Conservation (phyloP, 2,329 filamentous ascomycete genomes). For the Hypoxylon sp. region DNA sequence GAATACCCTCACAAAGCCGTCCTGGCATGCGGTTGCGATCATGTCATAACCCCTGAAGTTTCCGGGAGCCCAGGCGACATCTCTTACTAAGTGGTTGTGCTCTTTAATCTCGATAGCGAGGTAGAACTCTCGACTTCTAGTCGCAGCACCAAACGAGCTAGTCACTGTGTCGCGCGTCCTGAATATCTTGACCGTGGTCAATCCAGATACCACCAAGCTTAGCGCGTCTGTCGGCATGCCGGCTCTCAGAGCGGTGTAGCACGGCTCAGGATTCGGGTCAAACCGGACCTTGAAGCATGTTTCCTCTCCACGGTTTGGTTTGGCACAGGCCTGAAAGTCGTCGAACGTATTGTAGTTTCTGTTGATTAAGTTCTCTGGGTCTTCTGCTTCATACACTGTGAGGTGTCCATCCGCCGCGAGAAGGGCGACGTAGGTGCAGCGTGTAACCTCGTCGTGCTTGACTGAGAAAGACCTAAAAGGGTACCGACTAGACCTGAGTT, state of each 20-base stretch:
- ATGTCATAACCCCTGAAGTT: slow-evolving; percentile 92
- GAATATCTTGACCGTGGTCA: slow-evolving; percentile 87
- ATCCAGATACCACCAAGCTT: slow-evolving; percentile 86
- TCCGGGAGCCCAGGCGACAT: slow-evolving; percentile 92
- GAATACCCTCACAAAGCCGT: slow-evolving; percentile 91
- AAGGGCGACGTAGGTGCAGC: slow-evolving; percentile 87
- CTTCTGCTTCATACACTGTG: slow-evolving; percentile 86
- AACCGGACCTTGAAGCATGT: slow-evolving; percentile 88
- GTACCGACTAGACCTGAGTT: slow-evolving; percentile 71
- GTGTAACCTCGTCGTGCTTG: slow-evolving; percentile 82
- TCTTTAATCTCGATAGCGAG: slow-evolving; percentile 81
- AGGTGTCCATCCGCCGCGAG: slow-evolving; percentile 87
- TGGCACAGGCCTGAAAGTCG: slow-evolving; percentile 79
- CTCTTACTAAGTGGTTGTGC: slow-evolving; percentile 83
- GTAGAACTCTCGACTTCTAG: slow-evolving; percentile 84
- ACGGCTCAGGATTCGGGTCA: slow-evolving; percentile 87
- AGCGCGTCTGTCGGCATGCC: slow-evolving; percentile 86
- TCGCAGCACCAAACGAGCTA: slow-evolving; percentile 65
- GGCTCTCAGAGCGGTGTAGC: slow-evolving; percentile 82
- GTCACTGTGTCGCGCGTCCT: slow-evolving; percentile 75
- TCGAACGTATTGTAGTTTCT: slow-evolving; percentile 80
- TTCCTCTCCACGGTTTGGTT: slow-evolving; percentile 85
- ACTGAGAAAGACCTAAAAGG: slow-evolving; percentile 88
- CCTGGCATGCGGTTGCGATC: slow-evolving; percentile 92
- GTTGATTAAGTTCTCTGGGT: slow-evolving; percentile 79